Evolutionary conservation across 2,329 filamentous ascomycete species (phyloP), one percentile per base, ranked within the genome.

Genomic region (Westerdykella sp.): DNA sequence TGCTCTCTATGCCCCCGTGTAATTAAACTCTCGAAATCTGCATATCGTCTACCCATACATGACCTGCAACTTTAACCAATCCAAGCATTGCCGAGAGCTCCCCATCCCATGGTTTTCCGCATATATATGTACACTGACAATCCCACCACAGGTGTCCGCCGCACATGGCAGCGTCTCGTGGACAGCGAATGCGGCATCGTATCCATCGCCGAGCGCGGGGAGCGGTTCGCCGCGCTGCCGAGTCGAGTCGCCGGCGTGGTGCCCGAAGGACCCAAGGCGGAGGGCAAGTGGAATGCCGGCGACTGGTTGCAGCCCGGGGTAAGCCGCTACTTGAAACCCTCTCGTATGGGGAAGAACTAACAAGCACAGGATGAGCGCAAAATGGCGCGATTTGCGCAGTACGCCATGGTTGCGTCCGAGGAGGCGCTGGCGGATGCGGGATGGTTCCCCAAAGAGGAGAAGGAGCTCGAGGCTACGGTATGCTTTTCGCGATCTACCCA

Each of bases 321-420:
- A 51, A 40, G 55, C 46, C 12, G 32, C n/a, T 14, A 14, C 18
- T 35, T 35, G n/a, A 14, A 9, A 13, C 16, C 15, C 32, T 35
- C n/a, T 35, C n/a, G 3, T 28, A 16, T n/a, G 10, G 18, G 18
- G 18, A 4, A 31, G 13, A 42, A 46, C 36, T 83, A 77, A 80
- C 63, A 66, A 23, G 60, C 2, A 32, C 48, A 80, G 78, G 79
- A 84, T 49, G 73, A 78, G 56, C 80, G 89, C 4, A 85, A 87
- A 59, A 94, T 94, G 82, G 89, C 93, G n/a, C 76, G 73, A 18
- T 97, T 97, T 63, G 80, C 89, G 4, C 90, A 97, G 66, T 97
- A 94, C 70, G 91, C 90, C 12, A 77, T 95, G 60, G 88, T 86
- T 11, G 88, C 90, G 2, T 78, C 87, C 0, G 79, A 87, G 40